Evolutionary conservation across 495 filamentous ascomycete genomes (phyloP).

Genomic region (Aspergillus nanangensis): DNA sequence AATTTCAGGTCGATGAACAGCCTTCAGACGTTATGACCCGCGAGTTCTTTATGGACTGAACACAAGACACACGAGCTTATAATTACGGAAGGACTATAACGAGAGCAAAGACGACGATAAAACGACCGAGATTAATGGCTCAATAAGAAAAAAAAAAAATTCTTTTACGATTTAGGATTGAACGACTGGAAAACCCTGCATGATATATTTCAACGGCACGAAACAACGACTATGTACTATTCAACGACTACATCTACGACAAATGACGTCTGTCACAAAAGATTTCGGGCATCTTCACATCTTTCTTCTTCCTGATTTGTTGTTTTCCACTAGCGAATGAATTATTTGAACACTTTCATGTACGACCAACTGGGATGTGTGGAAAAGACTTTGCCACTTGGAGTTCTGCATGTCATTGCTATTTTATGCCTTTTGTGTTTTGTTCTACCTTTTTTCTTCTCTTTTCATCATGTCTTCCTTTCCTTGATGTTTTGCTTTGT

Average conservation of each 20-base stretch:
- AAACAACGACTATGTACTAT: slow-evolving; percentile 6
- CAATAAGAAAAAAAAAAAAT: slow-evolving; percentile 12
- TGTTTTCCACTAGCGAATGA: not conserved
- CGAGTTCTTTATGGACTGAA: slow-evolving; percentile 23
- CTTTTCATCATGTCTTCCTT: not conserved
- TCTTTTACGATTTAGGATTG: slow-evolving; percentile 15
- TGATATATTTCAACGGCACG: slow-evolving; percentile 7
- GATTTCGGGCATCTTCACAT: slow-evolving; percentile 9
- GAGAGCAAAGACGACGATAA: slow-evolving; percentile 11
- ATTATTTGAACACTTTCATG: slow-evolving; percentile 8
- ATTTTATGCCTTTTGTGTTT: slow-evolving; percentile 3
- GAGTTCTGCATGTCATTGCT: slow-evolving; percentile 20
- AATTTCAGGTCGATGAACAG: slow-evolving; percentile 29
- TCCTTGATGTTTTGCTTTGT: not conserved
- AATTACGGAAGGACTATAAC: not conserved
- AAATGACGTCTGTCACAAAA: slow-evolving; percentile 7
- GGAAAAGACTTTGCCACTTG: slow-evolving; percentile 11
- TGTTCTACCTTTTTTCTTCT: not conserved
- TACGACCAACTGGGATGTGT: slow-evolving; percentile 14
- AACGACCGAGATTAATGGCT: slow-evolving; percentile 13
- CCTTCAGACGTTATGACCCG: slow-evolving; percentile 18
- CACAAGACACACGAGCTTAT: slow-evolving; percentile 9
- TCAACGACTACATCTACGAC: not conserved
- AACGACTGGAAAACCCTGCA: slow-evolving; percentile 19
- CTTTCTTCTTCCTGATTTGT: slow-evolving; percentile 1